Evolutionary conservation across 2,329 filamentous ascomycete genomes (phyloP).

Genomic region (Trichoderma endophyticum): DNA sequence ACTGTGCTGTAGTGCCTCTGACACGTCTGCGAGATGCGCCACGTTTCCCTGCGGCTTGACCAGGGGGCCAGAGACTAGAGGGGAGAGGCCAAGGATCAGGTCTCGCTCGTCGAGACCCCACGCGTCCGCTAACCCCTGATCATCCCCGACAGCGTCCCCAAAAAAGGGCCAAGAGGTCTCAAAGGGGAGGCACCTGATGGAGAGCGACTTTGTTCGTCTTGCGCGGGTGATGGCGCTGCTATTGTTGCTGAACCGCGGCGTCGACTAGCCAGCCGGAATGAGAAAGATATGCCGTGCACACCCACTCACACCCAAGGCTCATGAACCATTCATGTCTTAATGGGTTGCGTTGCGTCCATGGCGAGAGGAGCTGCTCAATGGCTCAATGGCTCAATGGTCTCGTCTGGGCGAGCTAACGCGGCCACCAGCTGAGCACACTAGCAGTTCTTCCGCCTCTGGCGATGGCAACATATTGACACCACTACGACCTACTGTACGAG

Average conservation of each 20-base stretch:
- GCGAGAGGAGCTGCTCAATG: neutral
- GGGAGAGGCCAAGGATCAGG: neutral
- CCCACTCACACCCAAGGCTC: constrained; percentile 7
- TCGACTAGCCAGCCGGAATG: neutral
- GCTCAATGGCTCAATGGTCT: neutral
- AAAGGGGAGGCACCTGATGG: constrained; percentile 6
- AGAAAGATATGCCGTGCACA: constrained; percentile 1
- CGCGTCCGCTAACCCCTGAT: constrained; percentile 17
- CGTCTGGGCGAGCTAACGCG: neutral
- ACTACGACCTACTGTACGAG: neutral
- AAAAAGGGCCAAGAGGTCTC: neutral
- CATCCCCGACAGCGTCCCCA: neutral
- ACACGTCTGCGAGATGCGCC: constrained; percentile 18
- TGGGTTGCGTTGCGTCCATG: neutral
- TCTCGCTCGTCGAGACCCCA: constrained; percentile 3
- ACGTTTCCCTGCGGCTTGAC: constrained; percentile 11
- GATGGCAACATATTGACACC: neutral
- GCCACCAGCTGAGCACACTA: neutral
- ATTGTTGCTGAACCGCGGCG: neutral
- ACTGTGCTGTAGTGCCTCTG: constrained; percentile 18
- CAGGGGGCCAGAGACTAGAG: neutral
- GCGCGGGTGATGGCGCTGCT: neutral
- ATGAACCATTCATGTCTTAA: neutral
- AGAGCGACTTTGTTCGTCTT: neutral
- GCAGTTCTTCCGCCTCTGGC: neutral